Percentiles rank a stretch among this genome's conserved stretches.
These are phyloP conservation scores for Phaseolus lunatus DNA, from an alignment of 306 rosid genomes.

Conservation along the genomic window DNA sequence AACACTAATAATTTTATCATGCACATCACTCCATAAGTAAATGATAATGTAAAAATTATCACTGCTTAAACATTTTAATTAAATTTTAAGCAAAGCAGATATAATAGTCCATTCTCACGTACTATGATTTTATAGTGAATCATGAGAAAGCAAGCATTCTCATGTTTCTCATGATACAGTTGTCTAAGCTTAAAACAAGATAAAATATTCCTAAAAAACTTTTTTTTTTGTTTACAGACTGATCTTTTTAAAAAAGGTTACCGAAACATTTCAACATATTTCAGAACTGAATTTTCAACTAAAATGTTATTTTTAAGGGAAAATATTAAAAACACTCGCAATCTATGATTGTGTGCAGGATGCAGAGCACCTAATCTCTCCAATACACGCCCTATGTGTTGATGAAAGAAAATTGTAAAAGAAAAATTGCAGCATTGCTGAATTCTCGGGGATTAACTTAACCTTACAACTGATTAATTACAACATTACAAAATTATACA, in stretches of 20 bases:
- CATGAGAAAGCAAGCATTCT: too few relatives aligned
- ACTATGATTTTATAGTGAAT: too few relatives aligned
- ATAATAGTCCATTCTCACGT: too few relatives aligned
- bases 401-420: not conserved
- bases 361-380: not conserved
- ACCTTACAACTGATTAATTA: slow-evolving; percentile 14
- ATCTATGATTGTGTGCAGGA: not conserved
- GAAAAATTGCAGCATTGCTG: not conserved
- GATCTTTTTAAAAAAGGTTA: not conserved
- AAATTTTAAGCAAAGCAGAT: too few relatives aligned
- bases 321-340: not conserved
- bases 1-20: too few relatives aligned
- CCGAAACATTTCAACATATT: not conserved
- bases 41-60: too few relatives aligned
- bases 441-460: slow-evolving; percentile 5
- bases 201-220: too few relatives aligned
- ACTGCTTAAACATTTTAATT: too few relatives aligned
- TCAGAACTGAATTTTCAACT: not conserved
- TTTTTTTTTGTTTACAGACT: too few relatives aligned
- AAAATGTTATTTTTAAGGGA: not conserved
- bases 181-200: too few relatives aligned
- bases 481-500: slow-evolving; percentile 9
- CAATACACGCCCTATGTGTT: not conserved
- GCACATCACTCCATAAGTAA: too few relatives aligned
- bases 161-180: too few relatives aligned